These are phyloP conservation scores for Colletotrichum euphorbiae DNA, from an alignment of 2,329 filamentous ascomycete species.

Conservation along the genomic window DNA sequence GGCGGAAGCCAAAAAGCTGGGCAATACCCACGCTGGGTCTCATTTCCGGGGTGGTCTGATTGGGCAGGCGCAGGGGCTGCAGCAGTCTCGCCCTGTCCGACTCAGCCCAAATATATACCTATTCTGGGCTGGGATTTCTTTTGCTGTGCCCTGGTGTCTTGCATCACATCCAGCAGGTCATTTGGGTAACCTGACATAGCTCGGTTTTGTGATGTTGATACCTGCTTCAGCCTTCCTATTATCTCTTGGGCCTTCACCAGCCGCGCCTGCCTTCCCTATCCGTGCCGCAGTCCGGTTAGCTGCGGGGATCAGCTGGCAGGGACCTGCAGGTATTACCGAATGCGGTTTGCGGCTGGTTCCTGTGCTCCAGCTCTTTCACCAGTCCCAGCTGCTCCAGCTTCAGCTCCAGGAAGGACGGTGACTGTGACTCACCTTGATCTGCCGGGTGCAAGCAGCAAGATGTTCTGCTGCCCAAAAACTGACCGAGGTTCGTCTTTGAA, in stretches of 20 bases:
- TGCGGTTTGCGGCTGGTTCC: slow-evolving; percentile 16
- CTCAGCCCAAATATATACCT: slow-evolving; percentile 27
- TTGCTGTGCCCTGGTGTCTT: background rate
- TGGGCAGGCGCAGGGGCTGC: slow-evolving; percentile 38
- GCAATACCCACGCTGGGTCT: slow-evolving; percentile 37
- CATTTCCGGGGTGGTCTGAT: slow-evolving; percentile 16
- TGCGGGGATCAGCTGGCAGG: slow-evolving; percentile 22
- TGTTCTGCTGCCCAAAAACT: background rate
- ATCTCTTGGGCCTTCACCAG: background rate
- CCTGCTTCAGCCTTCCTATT: no score
- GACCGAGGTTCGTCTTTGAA: no score
- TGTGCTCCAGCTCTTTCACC: no score
- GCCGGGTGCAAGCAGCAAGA: no score
- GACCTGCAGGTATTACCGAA: slow-evolving; percentile 19
- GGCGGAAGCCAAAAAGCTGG: slow-evolving; percentile 38
- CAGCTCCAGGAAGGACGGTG: no score
- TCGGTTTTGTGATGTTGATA: no score
- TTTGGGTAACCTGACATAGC: no score
- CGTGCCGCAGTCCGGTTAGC: slow-evolving; percentile 23
- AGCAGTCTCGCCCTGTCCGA: slow-evolving; percentile 25
- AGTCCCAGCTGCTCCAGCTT: no score
- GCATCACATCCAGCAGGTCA: no score
- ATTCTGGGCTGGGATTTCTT: slow-evolving; percentile 7
- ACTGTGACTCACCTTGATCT: no score
- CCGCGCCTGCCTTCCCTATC: slow-evolving; percentile 22